Base-by-base conservation (phyloP, 495 filamentous ascomycete species). In the Lasiosphaeris hirsuta region DNA sequence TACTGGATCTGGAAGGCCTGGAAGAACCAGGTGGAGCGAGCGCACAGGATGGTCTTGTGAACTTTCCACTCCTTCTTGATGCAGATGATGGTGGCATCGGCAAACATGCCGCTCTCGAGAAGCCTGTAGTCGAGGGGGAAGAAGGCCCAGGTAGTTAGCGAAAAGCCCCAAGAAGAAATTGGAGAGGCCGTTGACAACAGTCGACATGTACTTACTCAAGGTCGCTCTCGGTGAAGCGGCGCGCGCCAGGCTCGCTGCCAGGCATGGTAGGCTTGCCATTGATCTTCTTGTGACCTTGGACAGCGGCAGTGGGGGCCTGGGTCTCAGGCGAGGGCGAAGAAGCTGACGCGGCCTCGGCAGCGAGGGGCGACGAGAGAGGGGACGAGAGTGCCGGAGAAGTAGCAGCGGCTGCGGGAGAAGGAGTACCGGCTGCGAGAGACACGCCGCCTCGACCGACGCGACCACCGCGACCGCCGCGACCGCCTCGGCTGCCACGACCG, bases 11-110 rank as follows among this genome's bases (percentile, higher is more conserved):
- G 7, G 17, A 63, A 58, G 7, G 54, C 54, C n/a, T 46, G 5
- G 1, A 3, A 30, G n/a, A 66, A 66, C 61, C 61, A 66, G 1
- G 17, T 33, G 3, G 54, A 61, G 10, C 58, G 47, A 0, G 55
- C 38, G 51, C 45, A 56, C 33, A 66, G n/a, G 6, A 54, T 56
- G 17, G 52, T 54, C 35, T 57, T 60, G 38, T 66, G 64, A n/a
- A 64, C 64, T 9, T 36, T 49, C 64, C 64, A 66, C 18, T 43
- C 15, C 1, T 13, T 30, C 10, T 61, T 56, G 0, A 42, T 8
- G 45, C 48, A 54, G 7, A 59, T 14, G 38, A 66, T 43, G 0
- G 10, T 36, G 40, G 58, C 61, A 13, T 66, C 61, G 0, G 58
- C 37, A 39, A 54, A 64, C 7, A 23, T 35, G 17, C 55, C 61